Conservation (phyloP, 352 stramenopile genomes). For the Phytophthora cactorum region DNA sequence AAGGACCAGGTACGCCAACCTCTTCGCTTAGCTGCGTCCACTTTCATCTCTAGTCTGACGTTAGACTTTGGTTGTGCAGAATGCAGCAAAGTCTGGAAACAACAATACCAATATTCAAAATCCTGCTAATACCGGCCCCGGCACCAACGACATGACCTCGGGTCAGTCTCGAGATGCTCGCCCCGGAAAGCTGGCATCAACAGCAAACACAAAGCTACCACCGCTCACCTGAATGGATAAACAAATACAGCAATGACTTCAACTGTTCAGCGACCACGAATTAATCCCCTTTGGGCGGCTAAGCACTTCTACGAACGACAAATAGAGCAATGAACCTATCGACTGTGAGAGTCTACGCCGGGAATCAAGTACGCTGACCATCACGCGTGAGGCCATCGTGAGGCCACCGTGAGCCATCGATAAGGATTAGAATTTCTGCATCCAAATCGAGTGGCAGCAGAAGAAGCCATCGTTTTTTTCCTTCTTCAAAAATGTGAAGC, state of each 20-base stretch:
- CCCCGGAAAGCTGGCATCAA: constrained; percentile 10
- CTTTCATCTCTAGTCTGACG: neutral
- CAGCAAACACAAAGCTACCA: constrained; percentile 28
- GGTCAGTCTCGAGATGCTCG: constrained; percentile 1
- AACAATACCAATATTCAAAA: constrained; percentile 23
- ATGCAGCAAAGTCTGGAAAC: constrained; percentile 21
- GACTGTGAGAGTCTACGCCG: neutral
- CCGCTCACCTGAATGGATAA: constrained; percentile 20
- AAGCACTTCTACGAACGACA: too few species aligned
- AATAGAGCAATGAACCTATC: neutral
- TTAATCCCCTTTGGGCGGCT: too few species aligned
- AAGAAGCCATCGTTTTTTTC: neutral
- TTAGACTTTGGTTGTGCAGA: constrained; percentile 14
- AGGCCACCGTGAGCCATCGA: neutral
- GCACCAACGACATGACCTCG: constrained; percentile 6
- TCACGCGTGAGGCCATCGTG: neutral
- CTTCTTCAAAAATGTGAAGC: constrained; percentile 15
- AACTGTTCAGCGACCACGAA: neutral
- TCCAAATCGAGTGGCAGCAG: constrained; percentile 5
- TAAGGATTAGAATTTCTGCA: constrained; percentile 3
- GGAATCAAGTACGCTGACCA: neutral
- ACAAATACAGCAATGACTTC: constrained; percentile 4
- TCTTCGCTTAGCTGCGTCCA: neutral
- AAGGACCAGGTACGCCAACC: constrained; percentile 50
- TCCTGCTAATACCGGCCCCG: neutral